Evolutionary conservation across 202 grass and related monocot species (phyloP), one percentile per base, ranked within the genome.

Genomic region (Elaeis oleifera): DNA sequence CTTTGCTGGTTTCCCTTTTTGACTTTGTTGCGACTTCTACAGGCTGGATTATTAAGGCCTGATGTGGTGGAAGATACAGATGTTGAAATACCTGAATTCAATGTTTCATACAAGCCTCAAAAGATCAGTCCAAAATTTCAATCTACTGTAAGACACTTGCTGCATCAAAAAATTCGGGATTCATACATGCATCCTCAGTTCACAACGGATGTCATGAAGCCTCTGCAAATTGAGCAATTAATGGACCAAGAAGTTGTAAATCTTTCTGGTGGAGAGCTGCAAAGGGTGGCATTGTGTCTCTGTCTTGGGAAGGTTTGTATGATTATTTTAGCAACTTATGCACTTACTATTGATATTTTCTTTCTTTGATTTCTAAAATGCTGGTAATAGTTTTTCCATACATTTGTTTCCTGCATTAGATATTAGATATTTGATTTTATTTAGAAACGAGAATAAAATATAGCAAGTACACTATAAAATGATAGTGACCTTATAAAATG

Each of bases 221-320:
- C 90, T 53, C 70, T 95, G 21, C 83, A 95, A 81, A 87, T 95
- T 50, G 85, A 95, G 60, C 90, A 95, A 73, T 80, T 95, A 64
- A 95, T 90, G 83, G 90, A 95, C 69, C 78, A 79, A 71, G 94
- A 97, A 76, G 94, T 97, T 27, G 64, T 97, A 69, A 97, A 97
- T 84, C 90, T 97, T 69, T 97, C 94, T 81, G 94, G 94, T 77
- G 94, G 94, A 81, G 94, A 97, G 67, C 82, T 97, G 51, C 94
- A 97, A 81, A 84, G 94, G 72, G 94, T 97, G n/a, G 94, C 94
- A 59, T 68, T 97, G 64, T 92, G 87, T 59, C 75, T 97, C 11
- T 97, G 94, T 68, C 94, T 97, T 72, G 88, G 94, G 74, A 97
- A 97, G 94, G 94, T 92, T 81, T 57, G 67, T 72, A 14, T 13